A percentile compares a stretch with the other conserved stretches of the same genome.
These are phyloP conservation scores for Lactifluus subvellereus DNA, from an alignment of 768 basidiomycete species.

Conservation along the genomic window DNA sequence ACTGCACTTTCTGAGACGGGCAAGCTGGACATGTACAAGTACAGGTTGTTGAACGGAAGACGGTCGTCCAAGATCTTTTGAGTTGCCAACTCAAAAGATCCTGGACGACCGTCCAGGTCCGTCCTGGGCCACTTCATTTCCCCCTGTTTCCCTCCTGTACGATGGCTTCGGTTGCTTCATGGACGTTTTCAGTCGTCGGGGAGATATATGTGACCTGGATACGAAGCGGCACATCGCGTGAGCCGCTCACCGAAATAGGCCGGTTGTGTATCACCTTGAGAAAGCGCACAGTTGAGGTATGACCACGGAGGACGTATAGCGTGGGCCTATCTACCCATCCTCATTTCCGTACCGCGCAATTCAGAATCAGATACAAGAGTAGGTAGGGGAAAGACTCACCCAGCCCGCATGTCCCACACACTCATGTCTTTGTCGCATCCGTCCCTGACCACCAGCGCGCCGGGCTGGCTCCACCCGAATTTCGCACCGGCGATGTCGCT, in stretches of 20 bases:
- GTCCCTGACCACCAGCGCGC: conserved; percentile 82
- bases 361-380: not conserved
- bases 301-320: conserved; percentile 67
- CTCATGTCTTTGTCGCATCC: conserved; percentile 90
- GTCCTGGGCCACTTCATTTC: too few relatives aligned
- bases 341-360: not conserved
- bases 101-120: too few relatives aligned
- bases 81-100: too few relatives aligned
- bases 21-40: too few relatives aligned
- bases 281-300: conserved; percentile 87
- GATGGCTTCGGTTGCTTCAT: too few relatives aligned
- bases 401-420: conserved; percentile 84
- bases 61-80: too few relatives aligned
- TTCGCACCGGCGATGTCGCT: conserved; percentile 60
- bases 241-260: conserved; percentile 86
- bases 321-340: conserved; percentile 6
- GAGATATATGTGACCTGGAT: too few relatives aligned
- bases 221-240: conserved; percentile 62
- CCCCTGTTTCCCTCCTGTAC: too few relatives aligned
- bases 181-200: too few relatives aligned
- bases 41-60: too few relatives aligned
- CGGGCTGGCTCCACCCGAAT: conserved; percentile 85
- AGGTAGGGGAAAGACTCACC: conserved; percentile 45
- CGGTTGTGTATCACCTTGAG: conserved; percentile 80
- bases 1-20: too few relatives aligned